phyloP scores from a whole-genome alignment of 148 eudicot genomes.

The Chenopodium berlandieri region DNA sequence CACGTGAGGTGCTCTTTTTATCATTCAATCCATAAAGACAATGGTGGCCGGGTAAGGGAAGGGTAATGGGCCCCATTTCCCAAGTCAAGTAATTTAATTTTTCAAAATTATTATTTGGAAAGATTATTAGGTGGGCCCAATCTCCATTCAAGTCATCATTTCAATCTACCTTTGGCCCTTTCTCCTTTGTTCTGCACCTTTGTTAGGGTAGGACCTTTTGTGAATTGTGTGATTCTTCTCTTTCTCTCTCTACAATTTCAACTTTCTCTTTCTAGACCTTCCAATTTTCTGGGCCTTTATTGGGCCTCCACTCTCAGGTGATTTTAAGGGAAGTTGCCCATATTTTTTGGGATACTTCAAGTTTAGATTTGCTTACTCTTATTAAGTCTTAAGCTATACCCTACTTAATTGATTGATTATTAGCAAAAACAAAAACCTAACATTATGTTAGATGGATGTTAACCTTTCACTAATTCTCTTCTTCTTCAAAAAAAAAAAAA shows the following conservation, averaged over 20 bases:
- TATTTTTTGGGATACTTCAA: background rate
- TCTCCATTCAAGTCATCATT: conserved; percentile 32
- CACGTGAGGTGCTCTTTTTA: conserved; percentile 76
- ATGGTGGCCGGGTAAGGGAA: conserved; percentile 30
- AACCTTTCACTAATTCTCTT: background rate
- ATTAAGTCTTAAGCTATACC: background rate
- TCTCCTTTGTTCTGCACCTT: conserved; percentile 26
- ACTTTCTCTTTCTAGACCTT: background rate
- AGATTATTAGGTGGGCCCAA: conserved; percentile 17
- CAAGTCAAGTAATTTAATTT: conserved; percentile 16
- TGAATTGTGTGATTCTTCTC: conserved; percentile 7
- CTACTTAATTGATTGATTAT: conserved; percentile 10
- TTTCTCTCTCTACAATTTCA: background rate
- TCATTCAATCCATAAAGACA: conserved; percentile 65
- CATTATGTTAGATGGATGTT: conserved; percentile 14
- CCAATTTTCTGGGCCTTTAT: conserved; percentile 25
- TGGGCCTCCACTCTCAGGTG: conserved; percentile 34
- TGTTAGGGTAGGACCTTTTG: conserved; percentile 15
- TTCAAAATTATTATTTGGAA: background rate
- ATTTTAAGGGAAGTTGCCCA: conserved; percentile 7
- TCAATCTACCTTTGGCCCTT: conserved; percentile 29
- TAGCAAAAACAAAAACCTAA: conserved; percentile 10
- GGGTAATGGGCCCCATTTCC: conserved; percentile 10
- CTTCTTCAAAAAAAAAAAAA: background rate
- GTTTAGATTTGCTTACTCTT: background rate